Conservation (phyloP, 306 rosid genomes). For the Hylodesmum podocarpum region DNA sequence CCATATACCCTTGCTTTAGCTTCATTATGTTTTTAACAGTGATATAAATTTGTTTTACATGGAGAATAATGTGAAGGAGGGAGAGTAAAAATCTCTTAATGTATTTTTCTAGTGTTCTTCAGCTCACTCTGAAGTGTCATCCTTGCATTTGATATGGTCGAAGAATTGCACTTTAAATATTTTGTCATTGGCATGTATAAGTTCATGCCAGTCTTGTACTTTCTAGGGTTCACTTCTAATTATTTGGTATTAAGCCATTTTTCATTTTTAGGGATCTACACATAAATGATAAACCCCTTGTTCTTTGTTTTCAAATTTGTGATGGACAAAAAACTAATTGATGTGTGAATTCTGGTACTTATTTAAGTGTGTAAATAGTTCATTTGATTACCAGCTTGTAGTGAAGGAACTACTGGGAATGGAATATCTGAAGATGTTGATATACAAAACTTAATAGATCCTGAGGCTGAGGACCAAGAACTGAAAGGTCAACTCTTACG, state of each 20-base stretch:
- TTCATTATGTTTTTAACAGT: background rate
- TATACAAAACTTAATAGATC: constrained; percentile 51
- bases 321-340: background rate
- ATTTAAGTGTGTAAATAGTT: background rate
- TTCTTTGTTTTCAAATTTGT: background rate
- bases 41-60: background rate
- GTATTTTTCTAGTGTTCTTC: background rate
- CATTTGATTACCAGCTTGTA: constrained; percentile 25
- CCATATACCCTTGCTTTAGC: background rate
- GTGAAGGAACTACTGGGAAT: constrained; percentile 49
- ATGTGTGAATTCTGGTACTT: background rate
- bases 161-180: background rate
- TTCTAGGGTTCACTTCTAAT: background rate
- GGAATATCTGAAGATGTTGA: constrained; percentile 69
- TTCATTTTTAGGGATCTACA: background rate
- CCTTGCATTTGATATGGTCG: too few species aligned
- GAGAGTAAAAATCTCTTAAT: too few species aligned
- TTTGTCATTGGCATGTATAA: background rate
- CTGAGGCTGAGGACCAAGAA: constrained; percentile 75
- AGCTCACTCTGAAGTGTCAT: background rate
- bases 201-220: background rate
- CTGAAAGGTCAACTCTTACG: constrained; percentile 75
- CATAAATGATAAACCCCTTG: background rate
- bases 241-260: background rate
- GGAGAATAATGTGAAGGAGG: background rate